Conservation (phyloP, 495 filamentous ascomycete genomes). For the Monascus purpureus region DNA sequence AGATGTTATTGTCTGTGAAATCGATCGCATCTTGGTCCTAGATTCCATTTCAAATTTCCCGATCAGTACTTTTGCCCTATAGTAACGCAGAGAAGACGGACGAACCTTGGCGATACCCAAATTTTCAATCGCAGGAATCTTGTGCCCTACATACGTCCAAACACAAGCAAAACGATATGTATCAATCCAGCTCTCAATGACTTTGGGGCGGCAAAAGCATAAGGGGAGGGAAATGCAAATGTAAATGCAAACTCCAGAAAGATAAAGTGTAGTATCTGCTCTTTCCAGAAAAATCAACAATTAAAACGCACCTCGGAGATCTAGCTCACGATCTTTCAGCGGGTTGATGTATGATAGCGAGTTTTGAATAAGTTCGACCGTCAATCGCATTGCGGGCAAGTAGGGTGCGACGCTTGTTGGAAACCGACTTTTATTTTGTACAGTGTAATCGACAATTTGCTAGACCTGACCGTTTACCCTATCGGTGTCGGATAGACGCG, state of each 20-base stretch:
- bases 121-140: conserved; percentile 97
- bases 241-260: conserved; percentile 9
- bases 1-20: conserved; percentile 96
- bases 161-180: conserved; percentile 42
- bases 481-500: no score
- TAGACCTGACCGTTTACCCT: no score
- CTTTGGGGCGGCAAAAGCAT: neutral
- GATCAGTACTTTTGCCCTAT: no score
- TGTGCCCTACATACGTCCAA: conserved; percentile 60
- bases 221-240: neutral
- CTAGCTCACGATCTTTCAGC: conserved; percentile 92
- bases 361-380: conserved; percentile 77
- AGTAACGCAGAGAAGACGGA: no score
- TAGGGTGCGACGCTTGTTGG: no score
- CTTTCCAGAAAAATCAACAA: conserved; percentile 53
- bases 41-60: no score
- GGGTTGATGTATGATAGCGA: conserved; percentile 96
- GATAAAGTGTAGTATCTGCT: conserved; percentile 87
- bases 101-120: conserved; percentile 84
- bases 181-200: conserved; percentile 60
- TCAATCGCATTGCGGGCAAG: conserved; percentile 82
- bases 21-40: conserved; percentile 88
- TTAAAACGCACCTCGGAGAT: conserved; percentile 90
- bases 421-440: no score
- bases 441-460: no score